Evolutionary conservation across 768 basidiomycete genomes (phyloP).

Genomic region (Phaffia tasmanica): DNA sequence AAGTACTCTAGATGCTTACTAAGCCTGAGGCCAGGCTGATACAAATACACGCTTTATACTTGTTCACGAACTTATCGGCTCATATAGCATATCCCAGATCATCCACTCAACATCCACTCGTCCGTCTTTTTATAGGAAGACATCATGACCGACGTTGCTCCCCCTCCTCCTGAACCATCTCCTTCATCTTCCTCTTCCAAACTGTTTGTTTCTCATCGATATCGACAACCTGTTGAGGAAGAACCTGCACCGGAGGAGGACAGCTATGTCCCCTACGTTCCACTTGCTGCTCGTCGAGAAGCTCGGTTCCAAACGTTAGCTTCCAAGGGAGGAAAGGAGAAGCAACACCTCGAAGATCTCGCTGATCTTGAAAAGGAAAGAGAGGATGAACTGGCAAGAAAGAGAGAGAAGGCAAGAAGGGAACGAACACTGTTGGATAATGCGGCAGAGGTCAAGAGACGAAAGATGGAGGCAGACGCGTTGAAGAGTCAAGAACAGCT

Average conservation of each 20-base stretch:
- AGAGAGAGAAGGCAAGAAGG: slow-evolving; percentile 62
- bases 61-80: too few species aligned
- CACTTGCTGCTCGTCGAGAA: slow-evolving; percentile 20
- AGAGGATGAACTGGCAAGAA: slow-evolving; percentile 65
- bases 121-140: neutral
- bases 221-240: slow-evolving; percentile 3
- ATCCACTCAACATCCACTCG: too few species aligned
- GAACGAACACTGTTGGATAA: slow-evolving; percentile 81
- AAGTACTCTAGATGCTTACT: too few species aligned
- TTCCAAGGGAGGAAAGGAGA: slow-evolving; percentile 44
- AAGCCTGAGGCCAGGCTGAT: too few species aligned
- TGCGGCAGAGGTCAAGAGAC: slow-evolving; percentile 85
- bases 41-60: too few species aligned
- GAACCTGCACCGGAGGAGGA: slow-evolving; percentile 4
- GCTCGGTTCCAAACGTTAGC: slow-evolving; percentile 20
- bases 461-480: slow-evolving; percentile 75
- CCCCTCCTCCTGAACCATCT: neutral
- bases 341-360: slow-evolving; percentile 37
- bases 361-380: slow-evolving; percentile 53
- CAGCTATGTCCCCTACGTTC: slow-evolving; percentile 25
- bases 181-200: slow-evolving; percentile 2
- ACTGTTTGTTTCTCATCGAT: slow-evolving; percentile 8
- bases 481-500: slow-evolving; percentile 79
- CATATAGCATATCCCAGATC: too few species aligned
- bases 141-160: neutral